Evolutionary conservation across 306 rosid genomes (phyloP), one percentile per base, ranked within the genome.

Genomic region (Cicer bijugum): DNA sequence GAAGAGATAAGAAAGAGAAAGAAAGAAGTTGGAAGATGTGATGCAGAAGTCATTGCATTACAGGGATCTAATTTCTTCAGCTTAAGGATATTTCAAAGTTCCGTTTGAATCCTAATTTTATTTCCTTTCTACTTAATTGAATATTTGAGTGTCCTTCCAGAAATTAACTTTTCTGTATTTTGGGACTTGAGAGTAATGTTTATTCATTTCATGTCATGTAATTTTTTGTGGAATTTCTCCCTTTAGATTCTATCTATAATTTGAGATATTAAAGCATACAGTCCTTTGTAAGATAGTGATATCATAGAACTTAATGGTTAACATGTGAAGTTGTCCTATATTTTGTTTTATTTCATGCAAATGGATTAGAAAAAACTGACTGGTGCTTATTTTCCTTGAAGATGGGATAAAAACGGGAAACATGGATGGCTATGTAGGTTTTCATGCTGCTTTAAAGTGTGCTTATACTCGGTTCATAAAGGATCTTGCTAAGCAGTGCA

Each of bases 351-450:
- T 68, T 51, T 14, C 52, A 15, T 37, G 28, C 43, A 43, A 72
- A 78, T 80, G 61, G 65, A 72, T 59, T 57, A 11, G 33, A 64
- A 78, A 77, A 72, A 58, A 61, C 72, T 47, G 67, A 58, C 65
- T 48, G 48, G 64, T 51, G 40, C 69, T 78, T 83, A n/a, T 38
- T 75, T 77, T 59, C 23, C 51, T 53, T 81, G 84, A 87, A 93
- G 98, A 84, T 87, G 96, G 89, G 78, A 71, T 79, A 69, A 89
- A 86, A 69, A 72, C 83, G 4, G 91, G 78, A 23, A 85, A 86
- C 75, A 89, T 94, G 99, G 96, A 94, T 75, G 96, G 93, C 33
- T 94, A 85, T 80, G 88, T 88, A 17, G 97, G 97, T 78, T 94
- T 94, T 79, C 99, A 94, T 72, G 96, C 97, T 75, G 90, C 99